Conservation (phyloP, 345 rosid species). For the Pistacia integerrima region DNA sequence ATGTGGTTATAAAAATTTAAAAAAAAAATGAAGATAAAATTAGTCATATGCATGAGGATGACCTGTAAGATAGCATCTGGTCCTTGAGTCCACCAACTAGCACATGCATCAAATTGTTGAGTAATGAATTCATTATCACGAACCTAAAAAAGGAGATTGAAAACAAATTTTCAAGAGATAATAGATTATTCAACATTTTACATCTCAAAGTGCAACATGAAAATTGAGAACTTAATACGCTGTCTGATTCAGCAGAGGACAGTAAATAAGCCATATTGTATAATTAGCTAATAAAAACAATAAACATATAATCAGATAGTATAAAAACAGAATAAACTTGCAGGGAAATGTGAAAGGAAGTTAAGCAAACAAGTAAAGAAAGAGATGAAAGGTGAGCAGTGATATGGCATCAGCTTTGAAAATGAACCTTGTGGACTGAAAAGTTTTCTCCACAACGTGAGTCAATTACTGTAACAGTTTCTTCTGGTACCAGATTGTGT, state of each 20-base stretch:
- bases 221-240: background rate
- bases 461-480: conserved; percentile 77
- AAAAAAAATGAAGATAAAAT: background rate
- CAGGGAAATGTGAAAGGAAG: background rate
- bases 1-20: background rate
- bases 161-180: background rate
- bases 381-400: background rate
- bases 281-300: background rate
- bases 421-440: conserved; percentile 76
- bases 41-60: conserved; percentile 30
- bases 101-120: conserved; percentile 96
- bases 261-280: background rate
- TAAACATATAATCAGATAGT: background rate
- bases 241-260: conserved; percentile 1
- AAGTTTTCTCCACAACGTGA: conserved; percentile 92
- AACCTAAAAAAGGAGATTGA: conserved; percentile 34
- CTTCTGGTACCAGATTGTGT: conserved; percentile 74
- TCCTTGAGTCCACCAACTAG: conserved; percentile 99
- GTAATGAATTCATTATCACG: conserved; percentile 42
- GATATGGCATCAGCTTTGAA: conserved; percentile 3
- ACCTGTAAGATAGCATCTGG: conserved; percentile 95
- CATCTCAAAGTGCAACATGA: conserved; percentile 1
- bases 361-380: background rate
- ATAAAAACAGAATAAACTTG: background rate
- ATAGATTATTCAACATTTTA: background rate